phyloP scores from a whole-genome alignment of 1,284 basidiomycete species.

The Tilletia caries region DNA sequence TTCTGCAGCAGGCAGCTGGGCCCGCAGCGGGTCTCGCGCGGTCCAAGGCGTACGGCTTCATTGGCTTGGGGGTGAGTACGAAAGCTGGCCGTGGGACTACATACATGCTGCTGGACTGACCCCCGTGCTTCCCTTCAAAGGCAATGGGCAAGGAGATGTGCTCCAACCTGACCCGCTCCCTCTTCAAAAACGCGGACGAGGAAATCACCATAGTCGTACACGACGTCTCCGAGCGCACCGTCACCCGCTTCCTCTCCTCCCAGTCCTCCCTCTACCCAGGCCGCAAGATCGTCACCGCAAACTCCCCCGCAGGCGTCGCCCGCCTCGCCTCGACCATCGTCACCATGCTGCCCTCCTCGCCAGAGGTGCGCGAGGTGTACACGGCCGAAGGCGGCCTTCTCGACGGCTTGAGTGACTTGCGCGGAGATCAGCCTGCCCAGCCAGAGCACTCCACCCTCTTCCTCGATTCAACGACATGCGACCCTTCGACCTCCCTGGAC shows the following conservation, averaged over 20 bases:
- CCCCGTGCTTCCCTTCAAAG: neutral
- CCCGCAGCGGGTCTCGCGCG: slow-evolving; percentile 17
- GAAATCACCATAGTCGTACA: slow-evolving; percentile 37
- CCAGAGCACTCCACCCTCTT: slow-evolving; percentile 60
- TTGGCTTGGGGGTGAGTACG: slow-evolving; percentile 38
- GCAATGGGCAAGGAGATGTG: slow-evolving; percentile 49
- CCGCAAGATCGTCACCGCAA: slow-evolving; percentile 45
- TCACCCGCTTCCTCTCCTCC: slow-evolving; percentile 44
- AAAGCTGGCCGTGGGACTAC: too few species aligned
- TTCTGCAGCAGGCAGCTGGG: slow-evolving; percentile 1
- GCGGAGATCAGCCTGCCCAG: slow-evolving; percentile 9
- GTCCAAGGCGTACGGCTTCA: slow-evolving; percentile 47
- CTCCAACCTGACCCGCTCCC: slow-evolving; percentile 38
- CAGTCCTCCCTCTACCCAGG: slow-evolving; percentile 38
- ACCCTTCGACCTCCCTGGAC: slow-evolving; percentile 68
- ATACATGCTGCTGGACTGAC: neutral
- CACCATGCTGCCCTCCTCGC: slow-evolving; percentile 82
- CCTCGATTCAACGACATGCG: slow-evolving; percentile 83
- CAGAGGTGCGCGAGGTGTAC: slow-evolving; percentile 74
- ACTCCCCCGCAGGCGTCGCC: slow-evolving; percentile 55
- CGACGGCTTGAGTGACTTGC: slow-evolving; percentile 27
- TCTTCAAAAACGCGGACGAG: slow-evolving; percentile 30
- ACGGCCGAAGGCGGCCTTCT: slow-evolving; percentile 57
- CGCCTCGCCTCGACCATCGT: slow-evolving; percentile 65
- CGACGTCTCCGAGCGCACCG: slow-evolving; percentile 37